Evolutionary conservation across 257 asterid species (phyloP).

Genomic region (Nicotiana benthamiana): DNA sequence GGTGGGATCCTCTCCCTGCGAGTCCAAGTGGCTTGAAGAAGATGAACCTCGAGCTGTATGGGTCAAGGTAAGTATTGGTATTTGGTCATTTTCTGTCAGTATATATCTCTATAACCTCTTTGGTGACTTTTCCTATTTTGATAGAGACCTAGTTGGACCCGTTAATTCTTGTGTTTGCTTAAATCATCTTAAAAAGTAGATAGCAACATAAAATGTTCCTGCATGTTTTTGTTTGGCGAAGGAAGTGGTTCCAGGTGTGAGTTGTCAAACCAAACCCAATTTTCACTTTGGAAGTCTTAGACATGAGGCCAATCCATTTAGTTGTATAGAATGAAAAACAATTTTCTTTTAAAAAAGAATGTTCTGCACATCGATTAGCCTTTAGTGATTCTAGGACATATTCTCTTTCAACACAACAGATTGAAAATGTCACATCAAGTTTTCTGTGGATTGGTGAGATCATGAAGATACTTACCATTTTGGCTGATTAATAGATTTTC

Average conservation of each 20-base stretch:
- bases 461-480: background rate
- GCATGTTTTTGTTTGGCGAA: background rate
- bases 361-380: background rate
- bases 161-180: background rate
- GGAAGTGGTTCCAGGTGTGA: background rate
- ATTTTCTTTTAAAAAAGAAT: background rate
- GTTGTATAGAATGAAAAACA: background rate
- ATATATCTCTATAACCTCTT: background rate
- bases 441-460: background rate
- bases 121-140: background rate
- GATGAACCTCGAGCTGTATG: conserved; percentile 85
- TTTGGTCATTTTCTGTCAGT: conserved; percentile 1
- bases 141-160: background rate
- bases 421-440: background rate
- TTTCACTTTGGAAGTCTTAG: background rate
- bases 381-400: background rate
- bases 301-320: background rate
- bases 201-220: background rate
- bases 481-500: background rate
- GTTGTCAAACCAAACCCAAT: background rate
- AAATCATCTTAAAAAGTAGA: background rate
- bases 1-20: conserved; percentile 31
- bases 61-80: conserved; percentile 68
- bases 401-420: background rate
- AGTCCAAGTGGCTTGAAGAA: conserved; percentile 41